Evolutionary conservation across 345 rosid genomes (phyloP), one percentile per base, ranked within the genome.

Genomic region (Laguncularia racemosa): DNA sequence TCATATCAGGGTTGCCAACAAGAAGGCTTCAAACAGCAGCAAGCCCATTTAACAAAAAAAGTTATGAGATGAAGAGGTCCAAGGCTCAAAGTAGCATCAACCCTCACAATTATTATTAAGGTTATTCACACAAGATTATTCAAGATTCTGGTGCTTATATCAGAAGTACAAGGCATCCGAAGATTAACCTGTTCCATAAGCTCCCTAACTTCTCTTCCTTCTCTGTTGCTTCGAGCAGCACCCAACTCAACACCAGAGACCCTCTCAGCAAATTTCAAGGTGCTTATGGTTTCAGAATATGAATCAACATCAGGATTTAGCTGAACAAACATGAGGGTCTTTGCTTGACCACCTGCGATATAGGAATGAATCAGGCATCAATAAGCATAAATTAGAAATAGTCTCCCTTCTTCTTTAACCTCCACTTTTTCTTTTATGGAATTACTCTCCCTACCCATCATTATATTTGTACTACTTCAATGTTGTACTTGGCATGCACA

Each of bases 211-310:
- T 87, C 88, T 74, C 82, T 75, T 59, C 99, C 97, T 69, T 93
- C 99, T 78, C 76, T 89, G 62, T 78, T 88, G 72, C 82, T 93
- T 75, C 74, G 71, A 48, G 99, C 97, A 73, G 99, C 90, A 21
- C 99, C 99, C 50, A 93, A 69, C 77, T 93, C 99, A 38, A 93
- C 88, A 47, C 99, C 99, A 57, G 99, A 93, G 56, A 93, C 97
- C 68, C 99, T 87, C 76, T 89, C 90, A 0, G 97, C 97, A 63
- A 93, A 93, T 68, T 87, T 93, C 71, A 93, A 71, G 33, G 99
- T 87, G 67, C 99, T 89, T 65, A 89, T 53, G 1, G 97, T 93
- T 71, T 93, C 99, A 40, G 95, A 80, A 56, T 80, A 89, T 20
- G 99, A 93, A 50, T 84, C 92, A 18, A 70, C 82, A 84, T 89